Evolutionary conservation across 257 asterid genomes (phyloP).

Genomic region (Solanum dulcamara): DNA sequence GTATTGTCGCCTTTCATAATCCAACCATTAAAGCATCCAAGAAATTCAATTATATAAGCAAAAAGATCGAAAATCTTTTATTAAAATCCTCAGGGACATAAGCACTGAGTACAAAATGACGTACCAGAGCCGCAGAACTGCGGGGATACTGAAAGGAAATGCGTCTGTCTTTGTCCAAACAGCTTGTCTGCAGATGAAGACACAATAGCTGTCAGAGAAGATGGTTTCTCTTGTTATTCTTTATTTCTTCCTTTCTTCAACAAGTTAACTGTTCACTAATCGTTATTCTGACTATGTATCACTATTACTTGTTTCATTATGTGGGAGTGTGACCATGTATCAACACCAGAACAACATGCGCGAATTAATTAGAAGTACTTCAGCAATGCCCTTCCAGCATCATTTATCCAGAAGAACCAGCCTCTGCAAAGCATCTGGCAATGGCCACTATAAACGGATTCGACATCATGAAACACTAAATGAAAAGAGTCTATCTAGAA

Average conservation of each 20-base stretch:
- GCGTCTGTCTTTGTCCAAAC: constrained; percentile 57
- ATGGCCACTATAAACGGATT: not conserved
- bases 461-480: not conserved
- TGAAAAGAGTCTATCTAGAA: not conserved
- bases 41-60: not conserved
- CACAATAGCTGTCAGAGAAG: not conserved
- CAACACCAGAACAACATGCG: not conserved
- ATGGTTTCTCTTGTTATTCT: not conserved
- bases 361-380: not conserved
- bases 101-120: not conserved
- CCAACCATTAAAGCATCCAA: constrained; percentile 13
- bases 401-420: not conserved
- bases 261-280: not conserved
- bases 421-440: not conserved
- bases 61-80: not conserved
- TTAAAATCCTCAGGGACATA: not conserved
- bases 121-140: constrained; percentile 45
- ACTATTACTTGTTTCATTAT: not conserved
- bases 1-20: constrained; percentile 34
- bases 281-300: not conserved
- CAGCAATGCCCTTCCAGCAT: not conserved
- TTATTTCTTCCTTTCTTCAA: not conserved
- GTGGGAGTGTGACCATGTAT: not conserved
- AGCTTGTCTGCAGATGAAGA: constrained; percentile 44
- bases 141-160: constrained; percentile 56